Evolutionary conservation across 2,329 filamentous ascomycete species (phyloP).

Genomic region (Emydomyces testavorans): DNA sequence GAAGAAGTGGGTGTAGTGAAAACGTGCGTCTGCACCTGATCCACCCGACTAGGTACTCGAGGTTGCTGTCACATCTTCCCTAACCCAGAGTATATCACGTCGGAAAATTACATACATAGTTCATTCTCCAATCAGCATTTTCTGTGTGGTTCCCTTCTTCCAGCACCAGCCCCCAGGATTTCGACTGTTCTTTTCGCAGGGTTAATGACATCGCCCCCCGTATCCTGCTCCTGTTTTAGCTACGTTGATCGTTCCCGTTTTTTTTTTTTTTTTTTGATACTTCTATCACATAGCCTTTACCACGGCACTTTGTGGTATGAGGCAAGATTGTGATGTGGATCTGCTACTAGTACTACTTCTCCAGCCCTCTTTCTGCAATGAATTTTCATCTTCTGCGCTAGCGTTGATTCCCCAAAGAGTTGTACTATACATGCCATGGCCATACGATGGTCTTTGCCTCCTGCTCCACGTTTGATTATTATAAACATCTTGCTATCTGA

Average conservation of each 20-base stretch:
- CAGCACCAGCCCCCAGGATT: too few species aligned
- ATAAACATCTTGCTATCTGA: not conserved
- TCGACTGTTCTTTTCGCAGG: not conserved
- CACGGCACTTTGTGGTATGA: constrained; percentile 1
- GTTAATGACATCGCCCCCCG: not conserved
- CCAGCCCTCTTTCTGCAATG: not conserved
- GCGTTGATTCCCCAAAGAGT: not conserved
- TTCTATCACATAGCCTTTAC: too few species aligned
- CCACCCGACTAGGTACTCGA: not conserved
- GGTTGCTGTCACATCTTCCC: not conserved
- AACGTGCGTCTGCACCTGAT: constrained; percentile 1
- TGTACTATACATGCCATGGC: not conserved
- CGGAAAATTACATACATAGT: not conserved
- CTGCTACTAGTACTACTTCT: not conserved
- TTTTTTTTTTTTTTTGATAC: not conserved
- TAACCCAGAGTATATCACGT: not conserved
- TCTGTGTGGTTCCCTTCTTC: not conserved
- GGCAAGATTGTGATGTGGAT: not conserved
- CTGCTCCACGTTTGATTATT: not conserved
- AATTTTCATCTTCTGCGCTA: not conserved
- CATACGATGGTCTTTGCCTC: not conserved
- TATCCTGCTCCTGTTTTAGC: constrained; percentile 1
- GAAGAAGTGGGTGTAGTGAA: constrained; percentile 3
- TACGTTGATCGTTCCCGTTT: constrained; percentile 1
- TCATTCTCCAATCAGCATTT: not conserved